Conservation (phyloP, 306 rosid genomes). For the Begonia loranthoides region DNA sequence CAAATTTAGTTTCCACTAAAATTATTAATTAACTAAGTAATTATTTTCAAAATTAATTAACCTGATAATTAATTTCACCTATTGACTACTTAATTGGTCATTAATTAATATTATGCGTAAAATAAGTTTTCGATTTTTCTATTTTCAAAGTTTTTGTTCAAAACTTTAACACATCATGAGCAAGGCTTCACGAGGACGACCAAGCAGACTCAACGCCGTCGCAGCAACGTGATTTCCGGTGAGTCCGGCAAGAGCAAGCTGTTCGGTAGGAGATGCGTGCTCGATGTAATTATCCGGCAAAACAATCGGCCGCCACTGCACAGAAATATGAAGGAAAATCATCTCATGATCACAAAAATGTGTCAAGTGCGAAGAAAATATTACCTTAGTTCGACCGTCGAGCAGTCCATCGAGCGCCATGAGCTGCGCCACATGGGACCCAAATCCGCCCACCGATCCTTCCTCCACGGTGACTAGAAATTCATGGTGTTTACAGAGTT, state of each 20-base stretch:
- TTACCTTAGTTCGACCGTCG: slow-evolving; percentile 69
- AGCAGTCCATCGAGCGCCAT: slow-evolving; percentile 76
- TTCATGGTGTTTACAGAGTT: slow-evolving; percentile 63
- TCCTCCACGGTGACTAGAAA: slow-evolving; percentile 87
- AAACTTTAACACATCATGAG: slow-evolving; percentile 47
- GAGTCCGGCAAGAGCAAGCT: slow-evolving; percentile 66
- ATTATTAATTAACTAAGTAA: no score
- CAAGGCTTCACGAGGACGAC: slow-evolving; percentile 87
- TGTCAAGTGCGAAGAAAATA: neutral
- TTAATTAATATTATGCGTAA: no score
- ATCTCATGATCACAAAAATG: neutral
- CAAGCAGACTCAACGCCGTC: slow-evolving; percentile 63
- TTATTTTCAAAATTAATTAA: no score
- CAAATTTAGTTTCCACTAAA: no score
- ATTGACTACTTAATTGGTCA: no score
- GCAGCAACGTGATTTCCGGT: slow-evolving; percentile 90
- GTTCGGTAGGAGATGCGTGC: slow-evolving; percentile 71
- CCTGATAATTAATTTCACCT: no score
- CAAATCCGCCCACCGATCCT: slow-evolving; percentile 91
- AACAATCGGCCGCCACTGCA: slow-evolving; percentile 84
- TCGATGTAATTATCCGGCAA: slow-evolving; percentile 81
- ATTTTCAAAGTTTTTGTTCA: no score
- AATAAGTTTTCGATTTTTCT: no score
- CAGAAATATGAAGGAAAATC: neutral
- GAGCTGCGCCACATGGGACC: slow-evolving; percentile 90